Percentiles rank a stretch among this genome's conserved stretches.
These are phyloP conservation scores for Podospora didyma DNA, from an alignment of 495 filamentous ascomycete species.

Conservation along the genomic window DNA sequence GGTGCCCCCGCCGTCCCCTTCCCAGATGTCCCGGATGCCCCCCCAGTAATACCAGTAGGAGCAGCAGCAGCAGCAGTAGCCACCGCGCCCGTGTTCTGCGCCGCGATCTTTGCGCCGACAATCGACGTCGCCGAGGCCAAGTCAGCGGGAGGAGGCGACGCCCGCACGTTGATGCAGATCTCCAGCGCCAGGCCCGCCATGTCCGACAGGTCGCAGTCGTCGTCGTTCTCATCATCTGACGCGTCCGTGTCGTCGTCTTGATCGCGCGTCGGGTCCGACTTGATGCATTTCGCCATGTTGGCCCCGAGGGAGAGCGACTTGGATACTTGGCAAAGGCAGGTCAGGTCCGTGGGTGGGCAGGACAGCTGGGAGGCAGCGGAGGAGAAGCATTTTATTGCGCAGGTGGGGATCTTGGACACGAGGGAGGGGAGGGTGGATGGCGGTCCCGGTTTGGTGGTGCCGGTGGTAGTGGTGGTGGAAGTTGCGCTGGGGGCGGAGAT, in stretches of 20 bases:
- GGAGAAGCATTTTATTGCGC: slow-evolving; percentile 12
- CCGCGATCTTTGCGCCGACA: neutral
- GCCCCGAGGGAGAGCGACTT: neutral
- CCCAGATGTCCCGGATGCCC: too few relatives aligned
- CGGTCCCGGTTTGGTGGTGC: neutral
- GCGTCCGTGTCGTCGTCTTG: too few relatives aligned
- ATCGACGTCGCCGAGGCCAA: slow-evolving; percentile 4
- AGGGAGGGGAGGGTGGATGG: slow-evolving; percentile 9
- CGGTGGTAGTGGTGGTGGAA: neutral
- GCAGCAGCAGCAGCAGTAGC: neutral
- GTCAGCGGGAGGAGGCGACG: neutral
- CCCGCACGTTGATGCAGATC: slow-evolving; percentile 8
- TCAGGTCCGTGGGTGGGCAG: slow-evolving; percentile 7
- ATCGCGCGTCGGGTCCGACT: neutral
- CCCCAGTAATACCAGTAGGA: too few relatives aligned
- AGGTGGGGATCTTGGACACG: slow-evolving; percentile 10
- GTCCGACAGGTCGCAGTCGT: neutral
- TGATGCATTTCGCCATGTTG: slow-evolving; percentile 4
- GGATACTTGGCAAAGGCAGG: slow-evolving; percentile 6
- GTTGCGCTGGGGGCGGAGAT: too few relatives aligned
- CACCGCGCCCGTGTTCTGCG: neutral
- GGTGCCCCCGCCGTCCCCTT: too few relatives aligned
- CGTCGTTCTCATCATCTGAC: too few relatives aligned
- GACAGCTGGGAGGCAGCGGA: neutral
- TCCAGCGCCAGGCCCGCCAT: slow-evolving; percentile 2